These are phyloP conservation scores for Cyclanthera cordifolia DNA, from an alignment of 306 rosid species.

Conservation along the genomic window DNA sequence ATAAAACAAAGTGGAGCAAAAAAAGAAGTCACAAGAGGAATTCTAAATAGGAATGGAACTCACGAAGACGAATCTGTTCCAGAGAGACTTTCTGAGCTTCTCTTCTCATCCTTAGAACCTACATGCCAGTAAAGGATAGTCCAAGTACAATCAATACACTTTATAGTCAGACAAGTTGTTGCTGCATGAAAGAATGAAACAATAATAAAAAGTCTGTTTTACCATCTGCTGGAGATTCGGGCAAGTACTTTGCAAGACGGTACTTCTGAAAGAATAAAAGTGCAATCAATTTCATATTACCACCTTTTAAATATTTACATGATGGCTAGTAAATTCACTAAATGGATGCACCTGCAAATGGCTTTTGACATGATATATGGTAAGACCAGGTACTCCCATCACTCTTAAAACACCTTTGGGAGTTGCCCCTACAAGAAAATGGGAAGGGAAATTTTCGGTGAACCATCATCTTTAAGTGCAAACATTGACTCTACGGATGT, in stretches of 20 bases:
- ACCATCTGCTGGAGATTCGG: conserved; percentile 87
- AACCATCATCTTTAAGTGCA: not conserved
- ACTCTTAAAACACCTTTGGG: conserved; percentile 95
- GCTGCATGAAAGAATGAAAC: not conserved
- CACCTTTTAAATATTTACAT: not conserved
- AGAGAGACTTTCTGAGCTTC: conserved; percentile 62
- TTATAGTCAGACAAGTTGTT: conserved; percentile 9
- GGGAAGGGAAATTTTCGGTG: conserved; percentile 4
- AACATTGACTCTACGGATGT: not conserved
- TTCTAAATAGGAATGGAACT: conserved; percentile 22
- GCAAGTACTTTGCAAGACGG: conserved; percentile 93
- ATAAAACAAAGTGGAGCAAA: not conserved
- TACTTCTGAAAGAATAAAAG: conserved; percentile 44
- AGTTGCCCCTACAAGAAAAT: conserved; percentile 70
- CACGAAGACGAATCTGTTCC: conserved; percentile 86
- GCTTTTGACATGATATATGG: conserved; percentile 96
- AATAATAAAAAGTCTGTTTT: conserved; percentile 22
- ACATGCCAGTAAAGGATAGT: conserved; percentile 17
- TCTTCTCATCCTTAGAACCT: conserved; percentile 89
- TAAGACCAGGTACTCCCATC: conserved; percentile 93
- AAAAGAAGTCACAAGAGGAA: not conserved
- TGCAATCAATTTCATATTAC: conserved; percentile 12
- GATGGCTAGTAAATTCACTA: not conserved
- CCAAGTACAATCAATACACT: conserved; percentile 13
- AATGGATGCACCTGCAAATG: conserved; percentile 66